These are phyloP conservation scores for Xanthoparmelia taractica DNA, from an alignment of 495 filamentous ascomycete species.

Conservation along the genomic window DNA sequence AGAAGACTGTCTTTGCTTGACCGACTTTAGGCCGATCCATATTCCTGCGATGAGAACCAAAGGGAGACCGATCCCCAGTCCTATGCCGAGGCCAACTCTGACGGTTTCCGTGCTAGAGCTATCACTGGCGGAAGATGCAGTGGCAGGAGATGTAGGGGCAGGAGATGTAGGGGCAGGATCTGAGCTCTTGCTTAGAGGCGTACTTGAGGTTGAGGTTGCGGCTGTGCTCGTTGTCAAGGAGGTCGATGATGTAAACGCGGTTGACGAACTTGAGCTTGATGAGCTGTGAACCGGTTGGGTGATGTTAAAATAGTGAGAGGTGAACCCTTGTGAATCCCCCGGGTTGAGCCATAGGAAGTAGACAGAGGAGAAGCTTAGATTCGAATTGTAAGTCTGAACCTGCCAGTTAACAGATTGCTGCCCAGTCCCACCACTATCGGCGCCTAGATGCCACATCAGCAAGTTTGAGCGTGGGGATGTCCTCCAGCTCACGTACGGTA, in stretches of 20 bases:
- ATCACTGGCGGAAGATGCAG: not conserved
- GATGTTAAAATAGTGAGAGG: slow-evolving; percentile 9
- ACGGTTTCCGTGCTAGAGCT: not conserved
- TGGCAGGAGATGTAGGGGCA: not conserved
- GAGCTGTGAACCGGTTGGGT: not conserved
- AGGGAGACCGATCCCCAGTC: slow-evolving; percentile 2
- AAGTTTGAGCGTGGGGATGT: not conserved
- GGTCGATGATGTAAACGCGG: slow-evolving; percentile 2
- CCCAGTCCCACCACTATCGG: not conserved
- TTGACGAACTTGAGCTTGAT: not conserved
- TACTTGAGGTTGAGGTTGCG: not conserved
- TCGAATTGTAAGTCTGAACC: not conserved
- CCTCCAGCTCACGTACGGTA: not conserved
- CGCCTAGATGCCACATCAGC: not conserved
- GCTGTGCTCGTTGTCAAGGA: not conserved
- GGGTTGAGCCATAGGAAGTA: not conserved
- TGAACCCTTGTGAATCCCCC: not conserved
- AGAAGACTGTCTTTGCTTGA: slow-evolving; percentile 2
- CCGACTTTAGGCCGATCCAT: not conserved
- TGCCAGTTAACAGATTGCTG: not conserved
- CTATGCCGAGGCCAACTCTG: slow-evolving; percentile 7
- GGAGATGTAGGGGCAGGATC: not conserved
- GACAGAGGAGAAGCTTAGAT: not conserved
- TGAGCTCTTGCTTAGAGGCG: not conserved
- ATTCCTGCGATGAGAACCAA: slow-evolving; percentile 4